Conservation (phyloP, 148 eudicot genomes). For the Bassia scoparia region DNA sequence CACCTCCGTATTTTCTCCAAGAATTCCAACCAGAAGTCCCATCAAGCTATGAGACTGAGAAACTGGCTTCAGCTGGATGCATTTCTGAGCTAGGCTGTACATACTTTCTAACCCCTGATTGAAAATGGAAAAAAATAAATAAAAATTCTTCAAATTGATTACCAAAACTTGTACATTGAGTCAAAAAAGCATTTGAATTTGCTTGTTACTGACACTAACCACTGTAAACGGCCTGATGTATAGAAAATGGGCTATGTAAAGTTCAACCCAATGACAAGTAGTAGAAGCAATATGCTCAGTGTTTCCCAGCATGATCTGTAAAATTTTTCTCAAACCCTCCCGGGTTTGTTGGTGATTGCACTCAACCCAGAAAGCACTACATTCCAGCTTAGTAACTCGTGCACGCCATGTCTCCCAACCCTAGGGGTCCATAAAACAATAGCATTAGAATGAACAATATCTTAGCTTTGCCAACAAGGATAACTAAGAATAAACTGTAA, state of each 20-base stretch:
- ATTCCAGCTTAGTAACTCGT: slow-evolving; percentile 84
- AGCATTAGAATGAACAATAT: slow-evolving; percentile 9
- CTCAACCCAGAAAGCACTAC: slow-evolving; percentile 92
- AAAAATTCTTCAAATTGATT: too few species aligned
- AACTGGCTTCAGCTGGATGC: slow-evolving; percentile 69
- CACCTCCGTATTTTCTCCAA: slow-evolving; percentile 92
- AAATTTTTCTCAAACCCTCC: slow-evolving; percentile 68
- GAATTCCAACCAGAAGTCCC: slow-evolving; percentile 68
- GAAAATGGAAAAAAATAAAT: too few species aligned
- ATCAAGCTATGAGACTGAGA: slow-evolving; percentile 58
- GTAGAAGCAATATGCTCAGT: slow-evolving; percentile 51
- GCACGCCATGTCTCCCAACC: slow-evolving; percentile 96
- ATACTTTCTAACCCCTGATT: slow-evolving; percentile 87
- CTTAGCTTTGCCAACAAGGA: neutral
- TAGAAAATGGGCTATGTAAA: slow-evolving; percentile 68
- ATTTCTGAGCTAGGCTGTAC: slow-evolving; percentile 80
- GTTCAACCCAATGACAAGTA: slow-evolving; percentile 86
- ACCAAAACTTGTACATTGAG: neutral
- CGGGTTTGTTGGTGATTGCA: slow-evolving; percentile 71
- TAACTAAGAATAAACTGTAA: neutral
- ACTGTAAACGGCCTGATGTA: slow-evolving; percentile 85
- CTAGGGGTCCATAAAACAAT: slow-evolving; percentile 30
- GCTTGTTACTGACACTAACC: slow-evolving; percentile 71
- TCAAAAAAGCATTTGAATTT: neutral
- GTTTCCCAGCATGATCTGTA: slow-evolving; percentile 88